A percentile compares a stretch with the other conserved stretches of the same genome.
These are phyloP conservation scores for Candida glucosophila DNA, from an alignment of 1,139 yeast species.

Conservation along the genomic window DNA sequence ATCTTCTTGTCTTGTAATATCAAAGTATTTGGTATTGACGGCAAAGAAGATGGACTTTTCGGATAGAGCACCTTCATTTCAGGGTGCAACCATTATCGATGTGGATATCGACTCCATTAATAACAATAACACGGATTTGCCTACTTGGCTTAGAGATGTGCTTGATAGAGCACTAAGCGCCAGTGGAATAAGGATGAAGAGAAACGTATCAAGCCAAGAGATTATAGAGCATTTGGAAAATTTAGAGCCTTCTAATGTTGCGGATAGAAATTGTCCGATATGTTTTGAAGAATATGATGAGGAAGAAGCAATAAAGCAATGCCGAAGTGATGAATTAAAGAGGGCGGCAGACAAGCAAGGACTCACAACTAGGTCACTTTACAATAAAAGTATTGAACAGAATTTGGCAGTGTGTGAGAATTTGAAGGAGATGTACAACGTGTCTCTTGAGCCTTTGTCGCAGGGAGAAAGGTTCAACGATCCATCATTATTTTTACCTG, in stretches of 20 bases:
- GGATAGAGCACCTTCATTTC: slow-evolving; percentile 9
- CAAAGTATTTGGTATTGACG: too few relatives aligned
- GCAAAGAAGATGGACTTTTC: slow-evolving; percentile 12
- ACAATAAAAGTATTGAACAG: slow-evolving; percentile 4
- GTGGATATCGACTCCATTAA: slow-evolving; percentile 47
- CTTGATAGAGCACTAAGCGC: slow-evolving; percentile 27
- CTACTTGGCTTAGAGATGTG: slow-evolving; percentile 32
- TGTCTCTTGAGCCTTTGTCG: slow-evolving; percentile 4
- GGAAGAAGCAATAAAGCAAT: too few relatives aligned
- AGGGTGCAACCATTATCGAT: slow-evolving; percentile 18
- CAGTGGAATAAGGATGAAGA: slow-evolving; percentile 17
- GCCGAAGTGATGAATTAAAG: slow-evolving; percentile 1
- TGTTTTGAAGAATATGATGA: slow-evolving; percentile 31
- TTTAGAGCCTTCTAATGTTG: slow-evolving; percentile 13
- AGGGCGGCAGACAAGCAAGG: slow-evolving; percentile 6
- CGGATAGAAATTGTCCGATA: slow-evolving; percentile 30
- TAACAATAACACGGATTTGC: slow-evolving; percentile 34
- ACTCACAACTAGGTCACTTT: slow-evolving; percentile 9
- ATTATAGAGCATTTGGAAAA: slow-evolving; percentile 28
- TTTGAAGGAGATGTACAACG: slow-evolving; percentile 1
- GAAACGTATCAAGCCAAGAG: slow-evolving; percentile 30
- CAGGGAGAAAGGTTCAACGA: slow-evolving; percentile 17
- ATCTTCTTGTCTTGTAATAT: too few relatives aligned
- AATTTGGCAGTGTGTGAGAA: slow-evolving; percentile 1
- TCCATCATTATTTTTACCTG: slow-evolving; percentile 32